Conservation (phyloP, 495 filamentous ascomycete species). For the Paragyromitra xinjiangensis region DNA sequence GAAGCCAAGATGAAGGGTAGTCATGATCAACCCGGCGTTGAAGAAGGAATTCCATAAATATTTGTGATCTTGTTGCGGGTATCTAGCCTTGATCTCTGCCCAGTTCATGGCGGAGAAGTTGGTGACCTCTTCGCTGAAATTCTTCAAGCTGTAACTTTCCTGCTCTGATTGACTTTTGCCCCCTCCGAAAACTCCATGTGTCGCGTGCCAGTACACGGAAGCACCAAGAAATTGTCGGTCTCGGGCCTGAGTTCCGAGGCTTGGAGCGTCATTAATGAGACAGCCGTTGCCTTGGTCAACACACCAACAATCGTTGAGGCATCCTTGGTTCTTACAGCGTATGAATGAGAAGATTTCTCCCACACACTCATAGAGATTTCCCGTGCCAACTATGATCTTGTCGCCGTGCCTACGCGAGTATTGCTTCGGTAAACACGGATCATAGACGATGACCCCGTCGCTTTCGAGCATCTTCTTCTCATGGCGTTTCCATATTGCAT, state of each 20-base stretch:
- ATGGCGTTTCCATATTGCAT: slow-evolving; percentile 32
- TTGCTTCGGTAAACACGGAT: slow-evolving; percentile 12
- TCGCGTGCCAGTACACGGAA: slow-evolving; percentile 28
- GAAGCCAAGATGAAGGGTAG: background rate
- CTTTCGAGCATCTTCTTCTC: slow-evolving; percentile 6
- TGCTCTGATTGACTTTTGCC: background rate
- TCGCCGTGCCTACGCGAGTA: background rate
- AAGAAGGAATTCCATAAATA: slow-evolving; percentile 8
- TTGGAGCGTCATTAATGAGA: slow-evolving; percentile 1
- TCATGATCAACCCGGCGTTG: slow-evolving; percentile 14
- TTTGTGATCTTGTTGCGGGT: background rate
- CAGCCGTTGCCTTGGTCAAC: slow-evolving; percentile 17
- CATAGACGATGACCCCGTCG: background rate
- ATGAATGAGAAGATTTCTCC: slow-evolving; percentile 8
- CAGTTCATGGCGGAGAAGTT: background rate
- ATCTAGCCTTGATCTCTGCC: slow-evolving; percentile 4
- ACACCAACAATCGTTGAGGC: slow-evolving; percentile 4
- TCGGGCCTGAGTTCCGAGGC: background rate
- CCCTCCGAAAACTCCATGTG: slow-evolving; percentile 19
- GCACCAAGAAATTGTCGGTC: slow-evolving; percentile 21
- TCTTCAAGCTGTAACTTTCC: background rate
- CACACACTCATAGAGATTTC: slow-evolving; percentile 3
- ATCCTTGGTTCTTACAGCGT: slow-evolving; percentile 4
- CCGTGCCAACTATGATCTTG: slow-evolving; percentile 18
- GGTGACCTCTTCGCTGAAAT: background rate